Evolutionary conservation across 768 basidiomycete genomes (phyloP), one percentile per base, ranked within the genome.

Genomic region (Russula vinacea): DNA sequence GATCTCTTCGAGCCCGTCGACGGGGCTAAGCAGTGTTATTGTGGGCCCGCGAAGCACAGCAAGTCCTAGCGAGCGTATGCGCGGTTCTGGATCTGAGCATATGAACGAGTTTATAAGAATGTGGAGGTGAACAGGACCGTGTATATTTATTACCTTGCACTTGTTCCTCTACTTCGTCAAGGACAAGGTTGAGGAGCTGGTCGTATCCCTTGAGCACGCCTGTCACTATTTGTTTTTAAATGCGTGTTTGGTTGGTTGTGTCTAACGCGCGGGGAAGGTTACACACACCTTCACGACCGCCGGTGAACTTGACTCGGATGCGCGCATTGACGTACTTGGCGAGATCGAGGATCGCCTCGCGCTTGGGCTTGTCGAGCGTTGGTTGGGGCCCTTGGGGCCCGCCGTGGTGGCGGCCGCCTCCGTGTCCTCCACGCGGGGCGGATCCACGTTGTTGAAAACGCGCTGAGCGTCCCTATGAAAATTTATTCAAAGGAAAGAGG

Each of bases 221-320:
- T 9, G 85, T 90, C 58, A 98, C 96, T 98, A 70, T 24, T 24
- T 29, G 14, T 24, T 22, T 24, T 22, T 49, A 13, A 13, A 29
- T 10, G 35, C 35, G 35, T 1, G 6, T 35, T 35, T 7, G 35
- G 35, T 26, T 24, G 47, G 49, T n/a, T n/a, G n/a, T n/a, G n/a
- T n/a, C n/a, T n/a, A n/a, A n/a, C n/a, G n/a, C n/a, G n/a, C n/a
- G n/a, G n/a, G n/a, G n/a, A n/a, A n/a, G 61, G 16, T 11, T 14
- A 47, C 24, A 71, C 71, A 56, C 65, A 92, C 95, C 94, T 84
- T 99, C 94, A 45, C 97, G 79, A 44, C 96, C 96, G 50, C 97
- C 97, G n/a, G 93, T 93, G 73, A 99, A 98, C 76, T 97, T 98
- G 72, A 98, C 94, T 61, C 93, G 79, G 73, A 99, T 92, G 66